Evolutionary conservation across 2,329 filamentous ascomycete genomes (phyloP).

Genomic region (Leptographium radiaticola): DNA sequence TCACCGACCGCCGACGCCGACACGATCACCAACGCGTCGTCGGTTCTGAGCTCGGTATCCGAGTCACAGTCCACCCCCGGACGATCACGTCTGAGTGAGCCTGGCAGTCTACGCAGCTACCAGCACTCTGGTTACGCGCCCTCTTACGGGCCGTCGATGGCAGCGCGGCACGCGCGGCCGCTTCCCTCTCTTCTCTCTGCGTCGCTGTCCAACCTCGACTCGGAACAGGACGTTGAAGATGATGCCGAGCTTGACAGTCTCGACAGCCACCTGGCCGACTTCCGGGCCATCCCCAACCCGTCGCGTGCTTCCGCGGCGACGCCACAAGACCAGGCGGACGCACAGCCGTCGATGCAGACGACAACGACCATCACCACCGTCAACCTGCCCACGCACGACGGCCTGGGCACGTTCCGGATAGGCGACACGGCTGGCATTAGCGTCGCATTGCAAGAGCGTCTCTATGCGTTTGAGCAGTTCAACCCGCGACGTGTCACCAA

Average conservation of each 20-base stretch:
- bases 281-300: slow-evolving; percentile 47
- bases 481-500: slow-evolving; percentile 54
- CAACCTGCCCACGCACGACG: slow-evolving; percentile 76
- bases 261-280: slow-evolving; percentile 82
- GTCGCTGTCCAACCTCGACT: background rate
- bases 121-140: slow-evolving; percentile 38
- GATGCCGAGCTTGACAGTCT: slow-evolving; percentile 82
- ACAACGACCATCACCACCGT: slow-evolving; percentile 3
- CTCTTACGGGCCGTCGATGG: slow-evolving; percentile 1
- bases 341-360: background rate
- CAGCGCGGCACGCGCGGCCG: slow-evolving; percentile 15
- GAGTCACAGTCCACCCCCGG: slow-evolving; percentile 51
- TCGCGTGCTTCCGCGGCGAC: background rate
- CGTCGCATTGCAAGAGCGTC: slow-evolving; percentile 59
- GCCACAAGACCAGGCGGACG: slow-evolving; percentile 21
- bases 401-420: slow-evolving; percentile 70
- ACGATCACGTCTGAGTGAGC: slow-evolving; percentile 63
- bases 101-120: slow-evolving; percentile 63
- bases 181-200: slow-evolving; percentile 18
- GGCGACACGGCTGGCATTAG: slow-evolving; percentile 37
- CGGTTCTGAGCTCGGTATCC: slow-evolving; percentile 51
- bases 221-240: slow-evolving; percentile 34
- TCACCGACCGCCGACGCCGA: slow-evolving; percentile 53
- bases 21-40: slow-evolving; percentile 41
- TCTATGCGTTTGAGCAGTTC: slow-evolving; percentile 81